Conservation (phyloP, 1,284 basidiomycete genomes). For the Flammula alnicola region DNA sequence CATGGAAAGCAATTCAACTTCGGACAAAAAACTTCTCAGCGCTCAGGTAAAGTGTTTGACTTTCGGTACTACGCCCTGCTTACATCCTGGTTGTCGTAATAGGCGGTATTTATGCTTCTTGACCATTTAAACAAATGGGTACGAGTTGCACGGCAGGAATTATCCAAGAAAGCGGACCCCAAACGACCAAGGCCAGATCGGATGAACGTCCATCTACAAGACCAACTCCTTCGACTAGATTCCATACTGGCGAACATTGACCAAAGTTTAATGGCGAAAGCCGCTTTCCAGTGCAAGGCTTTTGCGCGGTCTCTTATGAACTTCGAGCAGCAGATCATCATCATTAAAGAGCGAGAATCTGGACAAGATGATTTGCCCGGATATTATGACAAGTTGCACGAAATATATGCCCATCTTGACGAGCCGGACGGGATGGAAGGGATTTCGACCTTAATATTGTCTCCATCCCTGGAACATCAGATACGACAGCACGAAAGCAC, state of each 20-base stretch:
- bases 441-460: constrained; percentile 87
- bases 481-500: constrained; percentile 98
- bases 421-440: constrained; percentile 99
- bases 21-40: constrained; percentile 83
- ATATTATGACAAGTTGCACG: constrained; percentile 92
- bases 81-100: not conserved
- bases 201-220: constrained; percentile 45
- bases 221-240: constrained; percentile 74
- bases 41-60: constrained; percentile 72
- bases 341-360: constrained; percentile 50
- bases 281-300: constrained; percentile 92
- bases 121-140: constrained; percentile 96
- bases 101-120: constrained; percentile 94
- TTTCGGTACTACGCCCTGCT: not conserved
- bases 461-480: constrained; percentile 94
- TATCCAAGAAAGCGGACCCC: constrained; percentile 53
- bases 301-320: constrained; percentile 95
- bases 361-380: constrained; percentile 63
- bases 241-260: constrained; percentile 85
- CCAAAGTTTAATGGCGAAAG: constrained; percentile 89
- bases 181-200: constrained; percentile 50
- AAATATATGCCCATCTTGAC: constrained; percentile 95
- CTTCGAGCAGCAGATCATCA: constrained; percentile 84
- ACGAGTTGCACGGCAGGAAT: constrained; percentile 65
- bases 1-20: constrained; percentile 55